These are phyloP conservation scores for Candida golubevii DNA, from an alignment of 805 yeast species.

Conservation along the genomic window DNA sequence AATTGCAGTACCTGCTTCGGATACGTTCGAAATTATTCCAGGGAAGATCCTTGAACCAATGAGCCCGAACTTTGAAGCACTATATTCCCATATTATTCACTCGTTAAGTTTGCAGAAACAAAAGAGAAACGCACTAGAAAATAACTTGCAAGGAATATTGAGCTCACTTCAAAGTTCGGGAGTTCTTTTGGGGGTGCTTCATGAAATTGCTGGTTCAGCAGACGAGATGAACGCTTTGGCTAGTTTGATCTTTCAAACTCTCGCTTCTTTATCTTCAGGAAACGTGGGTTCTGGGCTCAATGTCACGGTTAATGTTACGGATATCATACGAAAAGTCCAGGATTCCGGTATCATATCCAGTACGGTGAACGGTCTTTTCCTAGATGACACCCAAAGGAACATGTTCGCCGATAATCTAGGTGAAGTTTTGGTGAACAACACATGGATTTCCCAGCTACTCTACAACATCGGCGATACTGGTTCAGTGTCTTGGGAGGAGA, in stretches of 20 bases:
- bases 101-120: background rate
- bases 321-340: slow-evolving; percentile 19
- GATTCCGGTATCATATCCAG: slow-evolving; percentile 27
- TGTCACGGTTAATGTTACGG: slow-evolving; percentile 23
- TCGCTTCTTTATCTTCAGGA: slow-evolving; percentile 11
- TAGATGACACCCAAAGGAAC: slow-evolving; percentile 27
- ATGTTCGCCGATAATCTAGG: slow-evolving; percentile 26
- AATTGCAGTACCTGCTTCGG: slow-evolving; percentile 2
- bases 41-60: slow-evolving; percentile 7
- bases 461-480: slow-evolving; percentile 33
- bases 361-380: slow-evolving; percentile 23
- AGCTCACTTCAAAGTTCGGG: slow-evolving; percentile 23
- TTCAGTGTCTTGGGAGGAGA: slow-evolving; percentile 24
- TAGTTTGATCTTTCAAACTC: slow-evolving; percentile 16
- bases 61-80: slow-evolving; percentile 8
- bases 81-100: slow-evolving; percentile 7
- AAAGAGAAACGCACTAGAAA: slow-evolving; percentile 11
- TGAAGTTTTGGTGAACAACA: slow-evolving; percentile 21
- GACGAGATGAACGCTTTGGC: slow-evolving; percentile 26
- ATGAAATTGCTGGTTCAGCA: slow-evolving; percentile 30
- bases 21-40: slow-evolving; percentile 1
- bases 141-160: slow-evolving; percentile 13
- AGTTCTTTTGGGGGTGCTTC: slow-evolving; percentile 21
- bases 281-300: slow-evolving; percentile 14
- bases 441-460: slow-evolving; percentile 29